These are phyloP conservation scores for Triticum dicoccoides DNA, from an alignment of 176 grass and related monocot species.

Conservation along the genomic window DNA sequence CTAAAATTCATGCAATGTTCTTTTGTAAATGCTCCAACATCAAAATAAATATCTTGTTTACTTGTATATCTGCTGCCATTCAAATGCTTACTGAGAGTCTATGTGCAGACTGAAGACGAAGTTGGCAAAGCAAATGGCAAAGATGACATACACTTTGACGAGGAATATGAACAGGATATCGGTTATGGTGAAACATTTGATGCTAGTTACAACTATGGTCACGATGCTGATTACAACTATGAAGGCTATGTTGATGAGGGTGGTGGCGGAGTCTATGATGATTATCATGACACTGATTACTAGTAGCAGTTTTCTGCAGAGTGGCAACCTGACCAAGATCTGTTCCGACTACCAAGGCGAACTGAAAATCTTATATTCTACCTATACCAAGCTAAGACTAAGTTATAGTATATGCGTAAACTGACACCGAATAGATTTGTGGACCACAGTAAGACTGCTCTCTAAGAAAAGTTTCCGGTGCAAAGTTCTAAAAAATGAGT, in stretches of 20 bases:
- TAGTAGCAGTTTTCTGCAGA: slow-evolving; percentile 5
- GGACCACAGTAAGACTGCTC: too few relatives aligned
- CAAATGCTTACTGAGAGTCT: not conserved
- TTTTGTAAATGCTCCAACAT: not conserved
- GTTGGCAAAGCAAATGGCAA: not conserved
- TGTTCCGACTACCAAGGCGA: not conserved
- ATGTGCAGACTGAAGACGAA: not conserved
- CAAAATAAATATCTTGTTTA: not conserved
- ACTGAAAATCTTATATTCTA: not conserved
- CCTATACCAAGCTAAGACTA: too few relatives aligned
- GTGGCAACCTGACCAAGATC: not conserved
- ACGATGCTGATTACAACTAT: not conserved
- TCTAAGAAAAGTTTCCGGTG: too few relatives aligned
- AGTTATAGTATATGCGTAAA: too few relatives aligned
- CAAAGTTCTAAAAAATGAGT: too few relatives aligned
- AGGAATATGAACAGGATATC: not conserved
- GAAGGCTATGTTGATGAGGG: slow-evolving; percentile 11
- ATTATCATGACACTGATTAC: slow-evolving; percentile 37
- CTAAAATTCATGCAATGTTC: not conserved
- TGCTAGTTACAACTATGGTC: not conserved
- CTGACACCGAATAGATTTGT: too few relatives aligned
- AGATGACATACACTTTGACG: not conserved
- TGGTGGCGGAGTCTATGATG: slow-evolving; percentile 21
- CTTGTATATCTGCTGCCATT: not conserved
- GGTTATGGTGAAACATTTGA: not conserved